Conservation (phyloP, 768 basidiomycete genomes). For the Leccinellum luteum region DNA sequence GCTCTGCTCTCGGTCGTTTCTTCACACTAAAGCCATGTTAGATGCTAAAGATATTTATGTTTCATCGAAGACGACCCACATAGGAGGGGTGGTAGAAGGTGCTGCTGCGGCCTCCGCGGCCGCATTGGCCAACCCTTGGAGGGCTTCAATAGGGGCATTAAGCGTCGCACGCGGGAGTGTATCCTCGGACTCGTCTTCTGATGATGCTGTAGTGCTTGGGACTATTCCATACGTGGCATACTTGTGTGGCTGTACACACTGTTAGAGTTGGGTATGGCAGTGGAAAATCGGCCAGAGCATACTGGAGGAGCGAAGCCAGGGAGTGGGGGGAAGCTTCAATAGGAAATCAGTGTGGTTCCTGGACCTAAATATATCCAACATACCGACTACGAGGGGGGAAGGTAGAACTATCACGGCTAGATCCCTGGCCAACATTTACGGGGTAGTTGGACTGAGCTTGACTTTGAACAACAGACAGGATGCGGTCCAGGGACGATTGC, state of each 20-base stretch:
- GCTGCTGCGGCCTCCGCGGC: conserved; percentile 90
- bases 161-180: conserved; percentile 79
- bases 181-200: conserved; percentile 91
- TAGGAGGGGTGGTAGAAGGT: conserved; percentile 60
- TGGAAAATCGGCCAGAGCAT: conserved; percentile 26
- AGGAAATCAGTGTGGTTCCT: conserved; percentile 28
- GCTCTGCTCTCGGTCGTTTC: conserved; percentile 82
- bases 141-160: conserved; percentile 90
- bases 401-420: conserved; percentile 28
- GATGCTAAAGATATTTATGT: not conserved
- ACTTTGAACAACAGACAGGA: conserved; percentile 62
- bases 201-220: conserved; percentile 77
- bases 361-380: conserved; percentile 27
- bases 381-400: conserved; percentile 33
- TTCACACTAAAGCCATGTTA: conserved; percentile 44
- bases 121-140: conserved; percentile 92
- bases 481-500: conserved; percentile 86
- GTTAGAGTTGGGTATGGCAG: conserved; percentile 14
- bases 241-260: conserved; percentile 65
- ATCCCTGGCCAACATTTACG: conserved; percentile 13
- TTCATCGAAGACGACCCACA: conserved; percentile 37
- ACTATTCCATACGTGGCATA: conserved; percentile 91
- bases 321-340: conserved; percentile 70
- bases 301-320: conserved; percentile 93
- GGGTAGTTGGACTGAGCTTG: conserved; percentile 34